Percentiles rank a stretch among this genome's conserved stretches.
These are phyloP conservation scores for Bipolaris bicolor DNA, from an alignment of 2,329 filamentous ascomycete species.

Conservation along the genomic window DNA sequence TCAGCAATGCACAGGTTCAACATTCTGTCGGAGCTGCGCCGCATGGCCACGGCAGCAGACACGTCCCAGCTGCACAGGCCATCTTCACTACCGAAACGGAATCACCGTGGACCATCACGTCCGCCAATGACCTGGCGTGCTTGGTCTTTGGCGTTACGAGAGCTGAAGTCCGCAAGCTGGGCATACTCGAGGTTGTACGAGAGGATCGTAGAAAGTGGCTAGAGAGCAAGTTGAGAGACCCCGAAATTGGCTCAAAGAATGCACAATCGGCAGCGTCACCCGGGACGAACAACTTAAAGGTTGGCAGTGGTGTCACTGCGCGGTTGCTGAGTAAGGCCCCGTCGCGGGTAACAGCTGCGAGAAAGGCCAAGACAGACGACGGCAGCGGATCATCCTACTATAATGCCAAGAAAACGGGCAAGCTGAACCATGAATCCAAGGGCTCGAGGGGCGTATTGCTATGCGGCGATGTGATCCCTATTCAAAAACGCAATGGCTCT, in stretches of 20 bases:
- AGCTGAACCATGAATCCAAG: slow-evolving; percentile 69
- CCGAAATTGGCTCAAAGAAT: slow-evolving; percentile 57
- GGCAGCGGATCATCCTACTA: slow-evolving; percentile 58
- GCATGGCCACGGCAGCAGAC: slow-evolving; percentile 90
- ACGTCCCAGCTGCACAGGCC: slow-evolving; percentile 88
- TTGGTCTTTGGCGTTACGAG: slow-evolving; percentile 99
- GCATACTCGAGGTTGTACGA: slow-evolving; percentile 92
- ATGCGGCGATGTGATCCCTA: slow-evolving; percentile 97
- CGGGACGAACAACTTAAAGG: slow-evolving; percentile 58
- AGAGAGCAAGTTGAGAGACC: slow-evolving; percentile 78
- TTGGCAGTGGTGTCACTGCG: slow-evolving; percentile 86
- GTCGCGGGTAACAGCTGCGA: slow-evolving; percentile 60
- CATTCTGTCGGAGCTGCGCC: slow-evolving; percentile 52
- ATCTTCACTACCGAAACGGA: slow-evolving; percentile 96
- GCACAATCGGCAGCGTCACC: slow-evolving; percentile 46
- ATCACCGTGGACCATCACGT: slow-evolving; percentile 92
- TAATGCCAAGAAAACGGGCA: slow-evolving; percentile 59
- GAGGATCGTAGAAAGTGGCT: slow-evolving; percentile 89
- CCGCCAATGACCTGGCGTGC: slow-evolving; percentile 95
- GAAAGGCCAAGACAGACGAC: slow-evolving; percentile 70
- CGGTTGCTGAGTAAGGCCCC: slow-evolving; percentile 83
- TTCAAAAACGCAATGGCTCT: slow-evolving; percentile 91
- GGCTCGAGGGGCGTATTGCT: slow-evolving; percentile 88
- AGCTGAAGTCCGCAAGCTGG: slow-evolving; percentile 90
- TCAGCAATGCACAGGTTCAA: slow-evolving; percentile 42